Base-by-base conservation (phyloP, 1,284 basidiomycete species). In the Irpex sp. region DNA sequence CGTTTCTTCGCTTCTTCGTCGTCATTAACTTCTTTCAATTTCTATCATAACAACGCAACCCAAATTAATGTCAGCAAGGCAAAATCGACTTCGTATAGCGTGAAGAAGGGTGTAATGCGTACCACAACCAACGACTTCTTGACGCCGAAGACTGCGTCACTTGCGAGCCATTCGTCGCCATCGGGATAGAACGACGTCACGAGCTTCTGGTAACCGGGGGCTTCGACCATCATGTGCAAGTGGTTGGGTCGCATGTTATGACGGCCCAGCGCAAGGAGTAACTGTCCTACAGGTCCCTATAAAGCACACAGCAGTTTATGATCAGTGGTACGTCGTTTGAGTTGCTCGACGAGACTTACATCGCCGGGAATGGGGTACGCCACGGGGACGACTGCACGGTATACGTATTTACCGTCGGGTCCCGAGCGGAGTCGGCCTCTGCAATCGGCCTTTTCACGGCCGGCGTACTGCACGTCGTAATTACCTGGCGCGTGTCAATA, bases 341-440 rank as follows among this genome's bases (percentile, higher is more conserved):
- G 31, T 48, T 21, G 37, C 47, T 44, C 40, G 8, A 9, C 11
- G 4, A 11, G 6, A 70, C 81, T 67, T 61, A 85, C 85, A 67
- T 95, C 93, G 58, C 82, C 85, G 0, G 92, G 92, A 66, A 93
- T 88, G n/a, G 92, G 85, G 73, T 96, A 96, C 13, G 90, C 75
- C 0, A 87, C 82, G 0, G 93, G 93, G 69, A 92, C 86, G 13
- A 95, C 81, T 26, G 90, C 91, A 44, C 93, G 84, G 76, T 88
- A 95, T 7, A 82, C 81, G 71, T 85, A 94, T 54, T 76, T 78
- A 8, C 93, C 93, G 61, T 94, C 85, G 48, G 81, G 77, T 62
- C 82, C 83, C 2, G 88, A 81, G 26, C 70, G 81, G 44, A 95
- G 73, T 11, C 88, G 81, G 0, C 94, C 93, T 67, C 94, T 82